Conservation (phyloP, 78 protist species). For the Guillardia theta region DNA sequence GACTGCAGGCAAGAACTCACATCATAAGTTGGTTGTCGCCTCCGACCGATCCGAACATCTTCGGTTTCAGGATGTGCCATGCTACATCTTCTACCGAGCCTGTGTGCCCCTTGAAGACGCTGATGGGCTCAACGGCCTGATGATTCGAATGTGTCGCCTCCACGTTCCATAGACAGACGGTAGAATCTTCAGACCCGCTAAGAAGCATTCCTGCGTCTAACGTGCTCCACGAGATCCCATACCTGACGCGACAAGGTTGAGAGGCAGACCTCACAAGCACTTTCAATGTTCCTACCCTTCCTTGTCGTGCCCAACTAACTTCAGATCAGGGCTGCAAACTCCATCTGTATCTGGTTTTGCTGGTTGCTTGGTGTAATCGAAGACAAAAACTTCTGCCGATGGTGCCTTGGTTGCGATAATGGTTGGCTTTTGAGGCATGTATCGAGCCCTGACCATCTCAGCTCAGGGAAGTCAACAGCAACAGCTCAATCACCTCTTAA, state of each 20-base stretch:
- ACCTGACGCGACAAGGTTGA: slow-evolving; percentile 33
- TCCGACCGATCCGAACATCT: slow-evolving; percentile 82
- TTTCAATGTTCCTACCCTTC: slow-evolving; percentile 71
- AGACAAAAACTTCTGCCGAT: slow-evolving; percentile 78
- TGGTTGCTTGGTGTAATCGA: slow-evolving; percentile 86
- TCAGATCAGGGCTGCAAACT: slow-evolving; percentile 65
- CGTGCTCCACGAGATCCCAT: slow-evolving; percentile 92
- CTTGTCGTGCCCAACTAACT: slow-evolving; percentile 81
- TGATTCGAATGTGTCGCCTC: neutral
- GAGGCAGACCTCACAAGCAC: too few relatives aligned
- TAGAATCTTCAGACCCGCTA: slow-evolving; percentile 82
- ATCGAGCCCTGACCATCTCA: slow-evolving; percentile 72
- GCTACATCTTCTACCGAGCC: slow-evolving; percentile 70
- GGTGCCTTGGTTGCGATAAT: slow-evolving; percentile 93
- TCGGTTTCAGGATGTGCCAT: slow-evolving; percentile 71
- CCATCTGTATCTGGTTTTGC: slow-evolving; percentile 56
- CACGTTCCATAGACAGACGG: slow-evolving; percentile 38
- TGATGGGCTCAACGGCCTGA: neutral
- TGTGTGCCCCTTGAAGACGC: neutral
- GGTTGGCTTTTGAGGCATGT: slow-evolving; percentile 88
- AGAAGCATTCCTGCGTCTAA: slow-evolving; percentile 67
- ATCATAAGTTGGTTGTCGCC: slow-evolving; percentile 21
- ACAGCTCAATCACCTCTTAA: slow-evolving; percentile 62
- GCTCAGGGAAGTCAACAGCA: neutral
- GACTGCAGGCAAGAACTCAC: neutral